These are phyloP conservation scores for Aspergillus spinulosporus DNA, from an alignment of 2,329 filamentous ascomycete species.

Conservation along the genomic window DNA sequence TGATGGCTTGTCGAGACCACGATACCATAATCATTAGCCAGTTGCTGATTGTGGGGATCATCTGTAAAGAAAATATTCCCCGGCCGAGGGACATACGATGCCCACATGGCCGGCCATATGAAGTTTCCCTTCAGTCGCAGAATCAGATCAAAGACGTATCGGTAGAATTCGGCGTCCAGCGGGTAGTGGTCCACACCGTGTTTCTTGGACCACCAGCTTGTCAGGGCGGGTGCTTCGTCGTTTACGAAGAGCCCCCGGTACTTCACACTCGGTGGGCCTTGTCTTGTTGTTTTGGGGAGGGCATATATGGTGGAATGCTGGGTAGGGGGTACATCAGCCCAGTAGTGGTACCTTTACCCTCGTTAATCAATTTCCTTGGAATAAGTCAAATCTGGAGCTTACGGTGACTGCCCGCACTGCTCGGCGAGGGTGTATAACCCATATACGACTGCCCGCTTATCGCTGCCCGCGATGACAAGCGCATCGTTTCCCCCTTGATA, in stretches of 20 bases:
- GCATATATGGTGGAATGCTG: background rate
- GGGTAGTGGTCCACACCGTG: background rate
- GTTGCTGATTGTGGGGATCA: background rate
- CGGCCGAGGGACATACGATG: background rate
- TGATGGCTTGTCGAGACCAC: background rate
- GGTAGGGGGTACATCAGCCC: background rate
- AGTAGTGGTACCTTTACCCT: background rate
- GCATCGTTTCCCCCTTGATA: background rate
- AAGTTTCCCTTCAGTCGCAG: slow-evolving; percentile 4
- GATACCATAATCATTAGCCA: background rate
- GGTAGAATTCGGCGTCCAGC: background rate
- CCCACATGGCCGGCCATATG: slow-evolving; percentile 4
- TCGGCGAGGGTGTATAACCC: background rate
- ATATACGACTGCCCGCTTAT: background rate
- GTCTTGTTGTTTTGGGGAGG: background rate
- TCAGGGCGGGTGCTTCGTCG: background rate
- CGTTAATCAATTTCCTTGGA: background rate
- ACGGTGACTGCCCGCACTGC: background rate
- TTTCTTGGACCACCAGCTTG: background rate
- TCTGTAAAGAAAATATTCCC: background rate
- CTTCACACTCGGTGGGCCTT: background rate
- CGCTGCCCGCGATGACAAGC: background rate
- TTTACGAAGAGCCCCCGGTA: slow-evolving; percentile 2
- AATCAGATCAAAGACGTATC: background rate
- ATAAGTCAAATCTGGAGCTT: background rate